Base-by-base conservation (phyloP, 2,329 filamentous ascomycete genomes). In the Beauveria caledonica region DNA sequence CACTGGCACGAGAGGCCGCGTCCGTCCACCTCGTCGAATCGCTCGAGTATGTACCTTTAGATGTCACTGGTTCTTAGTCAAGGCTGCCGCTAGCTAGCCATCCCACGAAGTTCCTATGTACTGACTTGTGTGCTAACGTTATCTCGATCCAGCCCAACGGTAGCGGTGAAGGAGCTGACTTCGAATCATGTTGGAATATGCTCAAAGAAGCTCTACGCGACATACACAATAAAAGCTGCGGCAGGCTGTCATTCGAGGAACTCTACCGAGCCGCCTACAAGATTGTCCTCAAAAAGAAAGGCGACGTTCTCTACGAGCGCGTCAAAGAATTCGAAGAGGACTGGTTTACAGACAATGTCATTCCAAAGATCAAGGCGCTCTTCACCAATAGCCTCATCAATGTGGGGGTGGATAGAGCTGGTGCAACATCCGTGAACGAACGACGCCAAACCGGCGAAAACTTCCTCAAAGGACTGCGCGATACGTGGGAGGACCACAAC, bases 231-330 rank as follows among this genome's bases (percentile, higher is more conserved):
- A 92, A 95, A 72, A 94, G 96, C 71, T 92, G 92, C 62, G 95
- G 92, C 10, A 81, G 83, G 17, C 83, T 99, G 2, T 96, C 92
- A 1, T 99, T 97, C 76, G 94, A 99, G 73, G 89, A 96, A 69
- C 83, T 99, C 1, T 99, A 99, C 75, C 88, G 94, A 61, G 89
- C 89, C 59, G 90, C 91, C 5, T 99, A 99, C 76, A 93, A 94
- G 72, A 90, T 97, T 21, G 93, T 97, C 1, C 77, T 97, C 40
- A 89, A 88, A 74, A 95, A 93, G 76, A 88, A 92, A 66, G 92
- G 92, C 27, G 85, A 89, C 39, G 78, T 86, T 11, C 80, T 99
- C 1, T 97, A 97, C 73, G 82, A 88, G 5, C 81, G 83, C 10
- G 92, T 97, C 53, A 88, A 87, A 67, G 77, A 85, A 2, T 91